A percentile compares a stretch with the other conserved stretches of the same genome.
Conservation (phyloP, 768 basidiomycete species). For the Collybia nuda region DNA sequence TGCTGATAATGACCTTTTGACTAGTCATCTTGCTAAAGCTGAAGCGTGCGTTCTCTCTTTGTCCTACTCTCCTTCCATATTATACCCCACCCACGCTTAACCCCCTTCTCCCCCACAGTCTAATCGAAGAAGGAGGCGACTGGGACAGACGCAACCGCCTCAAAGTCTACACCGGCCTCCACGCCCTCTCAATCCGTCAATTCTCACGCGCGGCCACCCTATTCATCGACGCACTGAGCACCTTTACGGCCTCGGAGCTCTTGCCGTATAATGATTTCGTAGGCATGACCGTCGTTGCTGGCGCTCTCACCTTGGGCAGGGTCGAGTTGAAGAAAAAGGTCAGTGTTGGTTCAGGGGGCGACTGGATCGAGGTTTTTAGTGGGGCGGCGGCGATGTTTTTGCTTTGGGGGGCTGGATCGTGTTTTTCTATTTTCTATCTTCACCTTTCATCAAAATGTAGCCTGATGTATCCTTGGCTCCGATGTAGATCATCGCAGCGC, state of each 20-base stretch:
- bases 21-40: constrained; percentile 71
- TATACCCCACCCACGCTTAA: not conserved
- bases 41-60: constrained; percentile 63
- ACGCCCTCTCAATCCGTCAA: constrained; percentile 84
- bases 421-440: not conserved
- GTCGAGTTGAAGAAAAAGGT: constrained; percentile 94
- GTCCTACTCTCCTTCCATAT: not conserved
- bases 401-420: no score
- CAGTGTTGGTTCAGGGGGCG: no score
- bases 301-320: constrained; percentile 71
- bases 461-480: no score
- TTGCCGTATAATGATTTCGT: constrained; percentile 90
- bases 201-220: constrained; percentile 87
- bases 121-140: constrained; percentile 95
- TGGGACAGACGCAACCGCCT: constrained; percentile 97
- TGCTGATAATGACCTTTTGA: constrained; percentile 71
- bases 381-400: no score
- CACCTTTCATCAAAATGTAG: no score
- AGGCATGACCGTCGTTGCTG: constrained; percentile 77
- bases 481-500: constrained; percentile 74
- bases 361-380: no score
- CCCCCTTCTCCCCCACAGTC: constrained; percentile 41
- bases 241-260: constrained; percentile 92
- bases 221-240: constrained; percentile 87
- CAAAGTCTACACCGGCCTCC: constrained; percentile 92